Conservation (phyloP, 2,329 filamentous ascomycete species). For the Venturia nashicola region DNA sequence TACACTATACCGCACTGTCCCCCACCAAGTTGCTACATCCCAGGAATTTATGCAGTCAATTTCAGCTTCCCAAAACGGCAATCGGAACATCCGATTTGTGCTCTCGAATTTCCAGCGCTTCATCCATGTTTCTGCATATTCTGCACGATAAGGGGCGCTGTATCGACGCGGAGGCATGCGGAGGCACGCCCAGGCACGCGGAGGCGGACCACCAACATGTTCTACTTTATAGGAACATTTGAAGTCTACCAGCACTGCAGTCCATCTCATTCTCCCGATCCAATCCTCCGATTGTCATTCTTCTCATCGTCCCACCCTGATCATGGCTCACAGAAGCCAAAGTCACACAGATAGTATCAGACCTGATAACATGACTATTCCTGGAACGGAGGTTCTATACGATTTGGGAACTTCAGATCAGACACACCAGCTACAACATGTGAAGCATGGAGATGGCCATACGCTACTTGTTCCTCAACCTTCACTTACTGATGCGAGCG, state of each 20-base stretch:
- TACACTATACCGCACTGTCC: background rate
- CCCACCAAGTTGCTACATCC: background rate
- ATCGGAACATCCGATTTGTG: background rate
- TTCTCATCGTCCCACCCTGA: background rate
- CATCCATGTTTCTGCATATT: background rate
- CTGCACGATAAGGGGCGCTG: background rate
- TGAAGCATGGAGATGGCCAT: slow-evolving; percentile 10
- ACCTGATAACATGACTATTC: background rate
- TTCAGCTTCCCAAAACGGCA: background rate
- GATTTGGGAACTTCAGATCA: background rate
- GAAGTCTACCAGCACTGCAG: background rate
- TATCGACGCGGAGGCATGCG: background rate
- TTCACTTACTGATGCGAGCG: slow-evolving; percentile 32
- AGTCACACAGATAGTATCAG: background rate
- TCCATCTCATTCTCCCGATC: background rate
- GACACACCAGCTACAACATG: background rate
- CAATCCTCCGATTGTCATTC: background rate
- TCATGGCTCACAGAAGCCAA: background rate
- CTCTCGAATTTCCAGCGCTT: background rate
- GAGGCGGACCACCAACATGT: background rate
- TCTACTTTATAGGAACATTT: background rate
- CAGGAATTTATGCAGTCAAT: background rate
- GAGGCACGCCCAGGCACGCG: no score
- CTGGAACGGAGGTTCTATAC: background rate
- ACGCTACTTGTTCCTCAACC: slow-evolving; percentile 37